Evolutionary conservation across 805 yeast species (phyloP), one percentile per base, ranked within the genome.

Genomic region (Barnettozyma botsteinii): DNA sequence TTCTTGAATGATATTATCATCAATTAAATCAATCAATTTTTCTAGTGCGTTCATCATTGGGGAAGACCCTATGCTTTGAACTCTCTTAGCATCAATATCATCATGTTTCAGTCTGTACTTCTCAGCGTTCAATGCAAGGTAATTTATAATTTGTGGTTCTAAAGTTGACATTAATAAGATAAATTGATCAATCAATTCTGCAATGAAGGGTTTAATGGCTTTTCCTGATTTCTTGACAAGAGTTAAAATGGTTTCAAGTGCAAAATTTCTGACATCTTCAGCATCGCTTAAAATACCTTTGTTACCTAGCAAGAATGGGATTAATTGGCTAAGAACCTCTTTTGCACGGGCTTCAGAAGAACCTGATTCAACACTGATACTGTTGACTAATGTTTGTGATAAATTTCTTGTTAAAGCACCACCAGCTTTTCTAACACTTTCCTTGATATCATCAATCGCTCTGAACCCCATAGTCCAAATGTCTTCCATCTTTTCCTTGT

Each of bases 31-130:
- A 43, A 89, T 61, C 45, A 89, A 58, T 35, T 68, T 75, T 47
- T 87, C 96, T 37, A 89, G 69, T 0, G 95, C 82, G 40, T 80
- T 88, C 89, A 87, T 85, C 65, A 89, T 73, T 0, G 98, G 97
- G 0, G 97, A 89, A 21, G 71, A 67, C 0, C 91, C 79, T 24
- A 93, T 72, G 32, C 83, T 75, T 42, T 78, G 81, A 38, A 81
- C 63, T 52, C 98, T 71, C 37, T 79, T 78, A 0, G 85, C 77
- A 59, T 93, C 97, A 44, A 91, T 77, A 29, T 78, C 85, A 42
- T 75, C 73, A 7, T 78, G 66, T 37, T 77, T 79, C 43, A 88
- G 57, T 31, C 88, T 87, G 56, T 83, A 88, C 58, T 88, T 91
- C 43, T 79, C 89, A 1, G 97, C 96, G 61, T 93, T 89, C 45